Base-by-base conservation (phyloP, 2,329 filamentous ascomycete species). In the Trematosphaeria pertusa region DNA sequence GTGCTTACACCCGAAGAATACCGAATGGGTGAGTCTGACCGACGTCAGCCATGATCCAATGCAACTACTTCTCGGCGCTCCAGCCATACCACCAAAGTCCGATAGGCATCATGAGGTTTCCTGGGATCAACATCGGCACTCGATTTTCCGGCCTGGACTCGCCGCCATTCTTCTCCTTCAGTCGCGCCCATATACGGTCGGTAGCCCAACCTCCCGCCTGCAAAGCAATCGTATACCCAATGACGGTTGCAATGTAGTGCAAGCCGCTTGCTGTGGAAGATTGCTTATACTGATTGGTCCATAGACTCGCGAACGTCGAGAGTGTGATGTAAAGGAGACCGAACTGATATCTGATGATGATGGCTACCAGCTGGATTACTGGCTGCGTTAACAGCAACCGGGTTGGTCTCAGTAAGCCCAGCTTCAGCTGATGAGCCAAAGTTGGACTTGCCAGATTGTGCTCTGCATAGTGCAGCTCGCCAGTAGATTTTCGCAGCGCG, bases 301-400 rank as follows among this genome's bases (percentile, higher is more conserved):
- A 68, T 15, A 64, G 22, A 4, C n/a, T 52, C 5, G 62, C 31
- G 21, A 61, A 49, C 38, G 49, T 64, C 3, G 59, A 49, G 15
- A 59, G 56, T 18, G 57, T 21, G 28, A 65, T 50, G 37, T 61
- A 65, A 2, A 64, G 43, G 38, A 72, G 64, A 5, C 69, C 73
- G 46, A 76, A 78, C 5, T 73, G 58, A 37, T 75, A 56, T 0
- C 72, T 72, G 50, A 73, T 67, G 54, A 73, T 73, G 3, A 74
- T 43, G 5, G 68, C 71, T 34, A 77, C 65, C 14, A 73, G 50
- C 38, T 78, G 74, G 12, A 80, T 73, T 33, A 81, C 78, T 0
- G 83, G 75, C 28, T 80, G 81, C 11, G 78, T 73, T 6, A 84
- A 65, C 15, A 81, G 71, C 37, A 84, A 73, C 49, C 78, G 79